Evolutionary conservation across 805 yeast species (phyloP).

Genomic region (Barnettozyma vustinii): DNA sequence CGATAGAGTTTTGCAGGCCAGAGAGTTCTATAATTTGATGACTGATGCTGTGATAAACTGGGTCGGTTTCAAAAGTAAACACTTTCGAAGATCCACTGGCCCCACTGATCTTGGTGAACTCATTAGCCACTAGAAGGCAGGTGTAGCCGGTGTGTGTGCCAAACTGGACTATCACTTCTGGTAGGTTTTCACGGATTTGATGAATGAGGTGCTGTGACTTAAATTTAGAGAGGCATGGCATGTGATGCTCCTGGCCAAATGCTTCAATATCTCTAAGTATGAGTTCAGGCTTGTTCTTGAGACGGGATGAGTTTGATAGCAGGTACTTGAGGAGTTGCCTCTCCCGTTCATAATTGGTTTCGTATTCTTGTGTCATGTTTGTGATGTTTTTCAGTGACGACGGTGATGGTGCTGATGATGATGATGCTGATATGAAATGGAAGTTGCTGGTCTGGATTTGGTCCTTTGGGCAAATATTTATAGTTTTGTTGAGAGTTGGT

Average conservation of each 20-base stretch:
- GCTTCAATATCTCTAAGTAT: slow-evolving; percentile 14
- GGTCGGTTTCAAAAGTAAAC: slow-evolving; percentile 19
- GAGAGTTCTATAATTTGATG: slow-evolving; percentile 14
- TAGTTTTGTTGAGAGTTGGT: not conserved
- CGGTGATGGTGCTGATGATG: too few relatives aligned
- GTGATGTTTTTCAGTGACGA: not conserved
- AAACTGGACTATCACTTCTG: slow-evolving; percentile 18
- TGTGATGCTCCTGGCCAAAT: slow-evolving; percentile 1
- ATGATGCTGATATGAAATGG: not conserved
- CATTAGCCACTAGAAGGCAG: slow-evolving; percentile 14
- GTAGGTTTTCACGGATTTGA: slow-evolving; percentile 7
- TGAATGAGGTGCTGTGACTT: slow-evolving; percentile 8
- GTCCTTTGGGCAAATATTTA: not conserved
- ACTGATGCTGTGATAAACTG: slow-evolving; percentile 9
- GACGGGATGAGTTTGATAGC: slow-evolving; percentile 2
- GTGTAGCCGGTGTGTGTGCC: slow-evolving; percentile 21
- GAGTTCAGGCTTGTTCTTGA: slow-evolving; percentile 15
- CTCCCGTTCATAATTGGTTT: not conserved
- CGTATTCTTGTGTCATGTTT: slow-evolving; percentile 1
- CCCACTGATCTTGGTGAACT: slow-evolving; percentile 9
- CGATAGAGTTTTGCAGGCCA: slow-evolving; percentile 16
- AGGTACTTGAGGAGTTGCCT: slow-evolving; percentile 6
- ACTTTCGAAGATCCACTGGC: slow-evolving; percentile 6
- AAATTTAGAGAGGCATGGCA: slow-evolving; percentile 5
- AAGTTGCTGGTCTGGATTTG: not conserved